Evolutionary conservation across 1,284 basidiomycete genomes (phyloP).

Genomic region (Amylostereum areolatum): DNA sequence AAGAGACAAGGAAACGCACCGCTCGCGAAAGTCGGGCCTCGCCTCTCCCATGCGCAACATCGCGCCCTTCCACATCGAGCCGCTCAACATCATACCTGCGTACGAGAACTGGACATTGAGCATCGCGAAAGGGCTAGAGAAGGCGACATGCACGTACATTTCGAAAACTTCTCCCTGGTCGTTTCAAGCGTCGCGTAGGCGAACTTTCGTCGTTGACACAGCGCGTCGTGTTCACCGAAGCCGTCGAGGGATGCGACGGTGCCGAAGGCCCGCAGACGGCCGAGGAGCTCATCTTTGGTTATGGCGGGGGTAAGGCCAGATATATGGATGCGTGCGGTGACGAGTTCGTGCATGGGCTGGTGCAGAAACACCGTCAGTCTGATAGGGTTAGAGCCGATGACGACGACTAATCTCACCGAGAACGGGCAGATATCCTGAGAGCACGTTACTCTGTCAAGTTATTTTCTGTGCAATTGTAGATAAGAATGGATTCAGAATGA

Average conservation of each 20-base stretch:
- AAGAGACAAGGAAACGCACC: no score
- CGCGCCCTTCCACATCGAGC: constrained; percentile 78
- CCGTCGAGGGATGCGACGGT: constrained; percentile 65
- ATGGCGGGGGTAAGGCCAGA: constrained; percentile 68
- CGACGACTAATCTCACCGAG: no score
- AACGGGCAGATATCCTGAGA: no score
- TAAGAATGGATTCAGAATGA: no score
- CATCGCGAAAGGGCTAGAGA: constrained; percentile 2
- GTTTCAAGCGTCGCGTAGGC: constrained; percentile 69
- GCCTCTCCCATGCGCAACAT: constrained; percentile 77
- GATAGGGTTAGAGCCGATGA: no score
- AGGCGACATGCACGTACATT: constrained; percentile 43
- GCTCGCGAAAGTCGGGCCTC: constrained; percentile 60
- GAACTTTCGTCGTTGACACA: constrained; percentile 64
- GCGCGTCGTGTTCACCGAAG: constrained; percentile 53
- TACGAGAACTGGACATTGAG: background rate
- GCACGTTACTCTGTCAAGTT: no score
- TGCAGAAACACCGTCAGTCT: no score
- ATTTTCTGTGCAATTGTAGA: no score
- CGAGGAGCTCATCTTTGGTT: constrained; percentile 47
- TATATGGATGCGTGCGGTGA: constrained; percentile 62
- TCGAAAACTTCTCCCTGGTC: constrained; percentile 48
- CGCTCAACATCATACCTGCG: constrained; percentile 69
- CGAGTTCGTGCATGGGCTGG: constrained; percentile 27
- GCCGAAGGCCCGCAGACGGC: constrained; percentile 60